Evolutionary conservation across 306 rosid species (phyloP), one percentile per base, ranked within the genome.

Genomic region (Lagenaria siceraria): DNA sequence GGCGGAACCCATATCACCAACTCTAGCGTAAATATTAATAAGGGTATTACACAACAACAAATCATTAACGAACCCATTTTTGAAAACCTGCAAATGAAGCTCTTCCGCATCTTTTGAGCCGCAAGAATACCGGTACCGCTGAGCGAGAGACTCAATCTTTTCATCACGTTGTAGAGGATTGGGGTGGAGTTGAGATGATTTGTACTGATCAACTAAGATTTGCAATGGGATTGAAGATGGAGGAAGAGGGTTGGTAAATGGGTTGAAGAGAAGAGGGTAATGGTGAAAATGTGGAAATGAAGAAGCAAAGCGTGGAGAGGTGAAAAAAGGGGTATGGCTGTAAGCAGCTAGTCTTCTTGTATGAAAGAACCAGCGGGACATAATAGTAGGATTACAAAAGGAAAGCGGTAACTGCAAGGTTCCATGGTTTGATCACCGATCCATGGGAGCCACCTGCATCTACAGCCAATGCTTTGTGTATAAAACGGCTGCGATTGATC

Each of bases 11-110:
- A 93, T 36, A 18, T 82, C 81, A 27, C 83, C 81, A 62, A 74
- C 65, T 80, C 89, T 86, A 22, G 85, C 85, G 31, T 91, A 93
- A 11, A 85, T 53, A 74, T 90, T 88, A 52, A 93, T 81, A 64
- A 93, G 96, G 80, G 92, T 90, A 66, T 93, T 93, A 66, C 82
- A 88, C 71, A 87, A 63, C 82, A 89, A 91, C 80, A 90, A 76
- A 81, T 93, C 94, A 77, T 76, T 59, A 52, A 81, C 68, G 72
- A 86, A 83, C 60, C 98, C 97, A 58, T 60, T 76, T 83, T 89
- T 91, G 77, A 82, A 84, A 55, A 91, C 83, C 25, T 80, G 90
- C 81, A 87, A 69, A 88, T 89, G 97, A 82, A 93, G 88, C 38
- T 82, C 82, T 51, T 69, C 79, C 48, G 97, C 96, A 51, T 91